These are phyloP conservation scores for Globisporangium rhizosaccharum DNA, from an alignment of 352 stramenopile species.

Conservation along the genomic window DNA sequence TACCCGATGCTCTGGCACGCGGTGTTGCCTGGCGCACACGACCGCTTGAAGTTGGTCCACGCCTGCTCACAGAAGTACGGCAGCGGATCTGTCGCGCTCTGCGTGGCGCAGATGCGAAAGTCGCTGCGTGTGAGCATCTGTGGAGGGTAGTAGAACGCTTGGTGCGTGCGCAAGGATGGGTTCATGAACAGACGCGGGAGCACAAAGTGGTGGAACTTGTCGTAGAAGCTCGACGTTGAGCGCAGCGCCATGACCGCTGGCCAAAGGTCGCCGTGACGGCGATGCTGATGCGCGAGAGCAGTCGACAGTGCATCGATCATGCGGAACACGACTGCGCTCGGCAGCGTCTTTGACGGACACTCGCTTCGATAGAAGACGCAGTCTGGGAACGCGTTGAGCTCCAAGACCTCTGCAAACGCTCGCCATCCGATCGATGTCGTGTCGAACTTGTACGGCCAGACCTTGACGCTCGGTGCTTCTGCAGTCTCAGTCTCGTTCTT, in stretches of 20 bases:
- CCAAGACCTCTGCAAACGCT: slow-evolving; percentile 1
- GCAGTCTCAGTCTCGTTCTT: background rate
- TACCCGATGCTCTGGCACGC: background rate
- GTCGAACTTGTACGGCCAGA: slow-evolving; percentile 14
- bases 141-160: slow-evolving; percentile 7
- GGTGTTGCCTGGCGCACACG: slow-evolving; percentile 2
- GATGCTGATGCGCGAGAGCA: background rate
- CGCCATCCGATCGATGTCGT: slow-evolving; percentile 9
- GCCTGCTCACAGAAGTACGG: slow-evolving; percentile 10
- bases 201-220: slow-evolving; percentile 7
- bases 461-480: background rate
- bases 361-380: slow-evolving; percentile 5
- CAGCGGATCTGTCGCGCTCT: background rate
- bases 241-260: background rate
- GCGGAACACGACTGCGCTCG: background rate
- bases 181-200: slow-evolving; percentile 7
- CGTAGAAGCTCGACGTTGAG: background rate
- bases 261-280: background rate
- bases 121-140: background rate
- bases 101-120: slow-evolving; percentile 1
- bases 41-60: slow-evolving; percentile 10
- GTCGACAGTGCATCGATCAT: background rate
- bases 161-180: slow-evolving; percentile 1
- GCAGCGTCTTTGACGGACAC: background rate
- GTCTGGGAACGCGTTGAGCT: slow-evolving; percentile 3